These are phyloP conservation scores for Paragyromitra xinjiangensis DNA, from an alignment of 495 filamentous ascomycete species.

Conservation along the genomic window DNA sequence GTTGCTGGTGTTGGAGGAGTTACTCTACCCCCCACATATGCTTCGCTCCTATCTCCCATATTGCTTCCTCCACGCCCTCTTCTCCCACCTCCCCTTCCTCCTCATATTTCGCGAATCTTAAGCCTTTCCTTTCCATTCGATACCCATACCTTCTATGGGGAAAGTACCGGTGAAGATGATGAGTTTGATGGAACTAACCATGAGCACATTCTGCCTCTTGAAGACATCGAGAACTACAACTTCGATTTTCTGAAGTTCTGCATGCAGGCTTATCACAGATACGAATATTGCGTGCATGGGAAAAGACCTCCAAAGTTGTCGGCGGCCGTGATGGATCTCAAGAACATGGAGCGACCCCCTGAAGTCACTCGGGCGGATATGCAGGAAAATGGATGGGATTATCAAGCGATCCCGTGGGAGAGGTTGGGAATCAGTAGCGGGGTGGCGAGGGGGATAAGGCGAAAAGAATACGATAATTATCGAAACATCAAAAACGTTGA, in stretches of 20 bases:
- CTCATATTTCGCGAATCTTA: slow-evolving; percentile 25
- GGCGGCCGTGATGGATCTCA: slow-evolving; percentile 40
- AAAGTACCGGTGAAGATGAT: slow-evolving; percentile 46
- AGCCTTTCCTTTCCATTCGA: slow-evolving; percentile 24
- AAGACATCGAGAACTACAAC: slow-evolving; percentile 58
- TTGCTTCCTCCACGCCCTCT: slow-evolving; percentile 25
- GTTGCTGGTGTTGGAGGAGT: slow-evolving; percentile 52
- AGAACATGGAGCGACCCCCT: slow-evolving; percentile 58
- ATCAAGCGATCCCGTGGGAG: slow-evolving; percentile 80
- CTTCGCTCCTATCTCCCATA: slow-evolving; percentile 37
- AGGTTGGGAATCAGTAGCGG: slow-evolving; percentile 69
- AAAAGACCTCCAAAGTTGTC: slow-evolving; percentile 38
- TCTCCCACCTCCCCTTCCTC: slow-evolving; percentile 29
- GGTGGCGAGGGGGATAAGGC: slow-evolving; percentile 68
- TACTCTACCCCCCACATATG: slow-evolving; percentile 19
- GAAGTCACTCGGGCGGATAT: slow-evolving; percentile 63
- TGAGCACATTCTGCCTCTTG: slow-evolving; percentile 47
- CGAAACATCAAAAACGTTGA: slow-evolving; percentile 60
- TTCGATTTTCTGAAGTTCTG: slow-evolving; percentile 56
- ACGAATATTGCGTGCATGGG: slow-evolving; percentile 5
- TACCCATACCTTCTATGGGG: slow-evolving; percentile 22
- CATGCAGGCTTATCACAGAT: slow-evolving; percentile 37
- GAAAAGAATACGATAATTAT: slow-evolving; percentile 68
- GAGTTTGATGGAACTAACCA: slow-evolving; percentile 53
- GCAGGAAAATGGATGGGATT: slow-evolving; percentile 69